Evolutionary conservation across 129 eudicot genomes (phyloP).

Genomic region (Flaveria sonorensis): DNA sequence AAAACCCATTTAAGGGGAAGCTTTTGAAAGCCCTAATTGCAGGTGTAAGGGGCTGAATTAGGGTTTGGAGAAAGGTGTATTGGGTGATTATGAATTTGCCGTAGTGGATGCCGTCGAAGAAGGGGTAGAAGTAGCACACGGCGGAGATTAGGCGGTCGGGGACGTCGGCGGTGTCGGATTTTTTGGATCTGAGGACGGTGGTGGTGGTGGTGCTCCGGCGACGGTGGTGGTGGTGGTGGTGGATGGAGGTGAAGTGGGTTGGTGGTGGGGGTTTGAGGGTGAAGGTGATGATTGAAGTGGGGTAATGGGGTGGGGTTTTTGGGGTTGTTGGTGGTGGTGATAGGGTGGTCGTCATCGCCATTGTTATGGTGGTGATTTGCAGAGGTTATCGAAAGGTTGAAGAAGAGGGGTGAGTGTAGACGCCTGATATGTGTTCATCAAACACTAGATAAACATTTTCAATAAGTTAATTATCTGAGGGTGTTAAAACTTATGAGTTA

Average conservation of each 20-base stretch:
- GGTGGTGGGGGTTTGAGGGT: constrained; percentile 25
- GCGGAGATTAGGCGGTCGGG: constrained; percentile 95
- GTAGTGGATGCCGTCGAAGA: constrained; percentile 90
- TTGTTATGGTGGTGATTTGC: constrained; percentile 20
- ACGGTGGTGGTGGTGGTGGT: constrained; percentile 14
- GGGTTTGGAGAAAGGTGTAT: constrained; percentile 67
- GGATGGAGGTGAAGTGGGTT: constrained; percentile 28
- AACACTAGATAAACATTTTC: no score
- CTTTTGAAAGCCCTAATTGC: constrained; percentile 85
- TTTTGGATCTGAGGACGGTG: constrained; percentile 55
- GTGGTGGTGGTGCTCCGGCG: constrained; percentile 34
- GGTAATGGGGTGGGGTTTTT: constrained; percentile 30
- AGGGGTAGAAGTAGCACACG: constrained; percentile 84
- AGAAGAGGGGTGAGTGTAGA: constrained; percentile 12
- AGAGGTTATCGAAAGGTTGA: not conserved
- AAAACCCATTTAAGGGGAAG: constrained; percentile 83
- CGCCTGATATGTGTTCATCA: no score
- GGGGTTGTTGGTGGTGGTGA: constrained; percentile 35
- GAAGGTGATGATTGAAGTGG: constrained; percentile 28
- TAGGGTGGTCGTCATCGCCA: constrained; percentile 54
- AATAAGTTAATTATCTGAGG: no score
- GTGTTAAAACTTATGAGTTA: no score
- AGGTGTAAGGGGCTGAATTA: constrained; percentile 75
- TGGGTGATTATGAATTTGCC: constrained; percentile 84
- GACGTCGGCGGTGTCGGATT: constrained; percentile 53